Evolutionary conservation across 108 stramenopile genomes (phyloP).

Genomic region (Nitzschia sp.): DNA sequence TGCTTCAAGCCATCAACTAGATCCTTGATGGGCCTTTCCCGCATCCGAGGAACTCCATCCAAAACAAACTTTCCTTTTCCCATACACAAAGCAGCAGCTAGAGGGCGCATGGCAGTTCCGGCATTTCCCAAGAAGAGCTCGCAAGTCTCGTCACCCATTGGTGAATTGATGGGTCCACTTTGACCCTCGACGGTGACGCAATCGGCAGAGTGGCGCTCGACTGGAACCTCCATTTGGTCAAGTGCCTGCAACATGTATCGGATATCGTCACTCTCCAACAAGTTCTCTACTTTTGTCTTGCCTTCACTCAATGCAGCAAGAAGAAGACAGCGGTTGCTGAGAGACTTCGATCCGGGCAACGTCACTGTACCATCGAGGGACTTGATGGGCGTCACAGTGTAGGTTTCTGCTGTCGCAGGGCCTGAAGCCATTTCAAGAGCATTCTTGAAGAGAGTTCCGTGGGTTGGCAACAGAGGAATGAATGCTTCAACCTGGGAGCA

Average conservation of each 20-base stretch:
- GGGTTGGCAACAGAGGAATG: background rate
- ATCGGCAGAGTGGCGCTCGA: constrained; percentile 55
- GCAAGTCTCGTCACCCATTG: constrained; percentile 46
- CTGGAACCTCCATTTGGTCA: constrained; percentile 75
- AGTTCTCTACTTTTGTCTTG: constrained; percentile 77
- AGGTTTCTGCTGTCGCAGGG: constrained; percentile 40
- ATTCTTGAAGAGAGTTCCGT: background rate
- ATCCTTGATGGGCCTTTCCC: constrained; percentile 94
- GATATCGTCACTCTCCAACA: constrained; percentile 94
- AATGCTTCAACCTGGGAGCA: constrained; percentile 11
- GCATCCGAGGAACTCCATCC: constrained; percentile 95
- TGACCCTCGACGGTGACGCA: constrained; percentile 75
- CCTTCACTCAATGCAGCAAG: constrained; percentile 75
- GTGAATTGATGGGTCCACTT: constrained; percentile 83
- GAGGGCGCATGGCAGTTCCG: constrained; percentile 94
- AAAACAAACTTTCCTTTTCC: constrained; percentile 88
- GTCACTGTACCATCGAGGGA: constrained; percentile 85
- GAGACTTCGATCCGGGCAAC: constrained; percentile 91
- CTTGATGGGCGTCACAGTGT: constrained; percentile 75
- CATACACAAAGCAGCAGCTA: constrained; percentile 90
- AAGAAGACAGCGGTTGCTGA: constrained; percentile 88
- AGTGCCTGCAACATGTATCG: constrained; percentile 95
- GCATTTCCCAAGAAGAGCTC: constrained; percentile 94
- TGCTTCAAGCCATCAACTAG: constrained; percentile 90
- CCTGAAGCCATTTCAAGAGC: constrained; percentile 16